Percentiles rank a stretch among this genome's conserved stretches.
These are phyloP conservation scores for Musa balbisiana DNA, from an alignment of 202 grass and related monocot species.

Conservation along the genomic window DNA sequence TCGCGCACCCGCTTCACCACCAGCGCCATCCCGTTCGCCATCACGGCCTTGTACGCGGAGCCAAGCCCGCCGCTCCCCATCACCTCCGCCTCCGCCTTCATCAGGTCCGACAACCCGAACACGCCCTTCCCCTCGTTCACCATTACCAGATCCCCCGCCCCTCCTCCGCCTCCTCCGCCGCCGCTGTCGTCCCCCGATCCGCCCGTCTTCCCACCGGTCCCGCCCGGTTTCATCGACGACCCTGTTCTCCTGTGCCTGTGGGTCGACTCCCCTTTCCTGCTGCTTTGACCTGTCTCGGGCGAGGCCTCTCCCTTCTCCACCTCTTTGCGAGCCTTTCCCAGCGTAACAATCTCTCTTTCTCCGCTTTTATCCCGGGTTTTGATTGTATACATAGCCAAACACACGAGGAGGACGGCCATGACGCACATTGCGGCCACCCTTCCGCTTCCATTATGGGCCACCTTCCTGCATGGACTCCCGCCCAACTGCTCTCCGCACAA, in stretches of 20 bases:
- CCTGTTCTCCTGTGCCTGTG: slow-evolving; percentile 23
- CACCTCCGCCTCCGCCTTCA: slow-evolving; percentile 87
- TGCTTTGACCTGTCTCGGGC: too few relatives aligned
- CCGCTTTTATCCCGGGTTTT: not conserved
- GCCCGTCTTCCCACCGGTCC: slow-evolving; percentile 2
- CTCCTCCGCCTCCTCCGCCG: not conserved
- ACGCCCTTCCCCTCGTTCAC: slow-evolving; percentile 60
- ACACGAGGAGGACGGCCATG: not conserved
- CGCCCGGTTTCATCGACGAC: slow-evolving; percentile 4
- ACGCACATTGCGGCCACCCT: slow-evolving; percentile 4
- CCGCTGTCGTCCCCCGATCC: slow-evolving; percentile 20
- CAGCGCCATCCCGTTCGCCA: slow-evolving; percentile 42
- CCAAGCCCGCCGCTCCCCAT: slow-evolving; percentile 46
- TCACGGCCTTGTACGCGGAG: slow-evolving; percentile 65
- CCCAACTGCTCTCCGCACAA: slow-evolving; percentile 37
- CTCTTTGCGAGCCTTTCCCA: not conserved
- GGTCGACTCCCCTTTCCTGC: not conserved
- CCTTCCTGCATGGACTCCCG: slow-evolving; percentile 28
- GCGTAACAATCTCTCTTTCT: not conserved
- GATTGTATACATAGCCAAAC: not conserved
- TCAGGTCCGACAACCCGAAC: slow-evolving; percentile 70
- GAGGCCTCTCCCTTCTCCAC: not conserved
- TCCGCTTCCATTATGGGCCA: not conserved
- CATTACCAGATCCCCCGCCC: slow-evolving; percentile 41
- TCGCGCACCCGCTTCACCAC: slow-evolving; percentile 68